Percentiles rank a stretch among this genome's conserved stretches.
phyloP scores from a whole-genome alignment of 768 basidiomycete species.

The Hydnum rufescens region DNA sequence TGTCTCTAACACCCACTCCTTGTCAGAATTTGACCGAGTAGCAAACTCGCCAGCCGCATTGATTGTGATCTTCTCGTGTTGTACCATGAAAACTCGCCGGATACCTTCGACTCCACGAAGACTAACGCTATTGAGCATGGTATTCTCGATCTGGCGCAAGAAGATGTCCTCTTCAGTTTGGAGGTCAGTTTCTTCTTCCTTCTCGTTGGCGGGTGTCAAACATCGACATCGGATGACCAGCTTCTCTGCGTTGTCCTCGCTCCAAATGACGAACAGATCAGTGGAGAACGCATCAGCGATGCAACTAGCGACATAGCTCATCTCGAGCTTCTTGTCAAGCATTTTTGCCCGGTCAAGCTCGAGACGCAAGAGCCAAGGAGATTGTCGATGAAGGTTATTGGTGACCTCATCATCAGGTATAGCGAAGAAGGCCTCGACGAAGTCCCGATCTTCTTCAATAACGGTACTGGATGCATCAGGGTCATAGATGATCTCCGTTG shows the following conservation, averaged over 20 bases:
- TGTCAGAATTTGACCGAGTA: conserved; percentile 31
- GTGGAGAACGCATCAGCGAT: conserved; percentile 91
- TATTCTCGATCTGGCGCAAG: conserved; percentile 87
- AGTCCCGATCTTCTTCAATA: conserved; percentile 88
- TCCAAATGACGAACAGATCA: conserved; percentile 95
- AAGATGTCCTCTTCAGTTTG: conserved; percentile 84
- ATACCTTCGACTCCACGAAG: conserved; percentile 85
- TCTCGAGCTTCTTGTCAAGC: conserved; percentile 90
- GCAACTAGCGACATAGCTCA: conserved; percentile 82
- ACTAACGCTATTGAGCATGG: conserved; percentile 88
- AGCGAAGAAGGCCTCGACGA: conserved; percentile 98
- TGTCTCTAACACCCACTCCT: conserved; percentile 95
- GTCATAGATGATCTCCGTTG: conserved; percentile 97
- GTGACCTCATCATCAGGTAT: conserved; percentile 96
- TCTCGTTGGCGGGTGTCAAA: conserved; percentile 49
- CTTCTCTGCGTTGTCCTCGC: conserved; percentile 96
- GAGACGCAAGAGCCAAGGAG: conserved; percentile 92
- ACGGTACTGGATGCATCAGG: conserved; percentile 80
- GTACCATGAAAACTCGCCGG: conserved; percentile 79
- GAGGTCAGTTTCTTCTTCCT: conserved; percentile 64
- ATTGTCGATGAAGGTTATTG: conserved; percentile 73
- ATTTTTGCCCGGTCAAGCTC: conserved; percentile 95
- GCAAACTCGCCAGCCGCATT: conserved; percentile 41
- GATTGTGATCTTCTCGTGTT: conserved; percentile 61
- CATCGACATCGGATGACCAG: conserved; percentile 94